phyloP scores from a whole-genome alignment of 345 rosid species.

The Moringa oleifera region DNA sequence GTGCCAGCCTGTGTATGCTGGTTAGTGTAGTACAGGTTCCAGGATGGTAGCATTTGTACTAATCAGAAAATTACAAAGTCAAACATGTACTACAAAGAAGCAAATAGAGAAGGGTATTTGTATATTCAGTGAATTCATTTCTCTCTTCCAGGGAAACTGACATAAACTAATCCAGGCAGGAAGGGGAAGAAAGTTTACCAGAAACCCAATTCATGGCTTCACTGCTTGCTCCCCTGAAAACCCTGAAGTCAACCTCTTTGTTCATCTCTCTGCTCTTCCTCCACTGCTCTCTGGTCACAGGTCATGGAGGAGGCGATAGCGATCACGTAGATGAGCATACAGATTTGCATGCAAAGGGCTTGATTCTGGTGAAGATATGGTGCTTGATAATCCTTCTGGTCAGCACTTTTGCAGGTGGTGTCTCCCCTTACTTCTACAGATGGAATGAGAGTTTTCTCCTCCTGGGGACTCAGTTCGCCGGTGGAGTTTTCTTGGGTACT shows the following conservation, averaged over 20 bases:
- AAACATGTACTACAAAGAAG: conserved; percentile 35
- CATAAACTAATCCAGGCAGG: conserved; percentile 9
- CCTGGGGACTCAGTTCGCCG: conserved; percentile 77
- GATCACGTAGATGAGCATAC: conserved; percentile 6
- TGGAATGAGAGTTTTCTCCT: conserved; percentile 76
- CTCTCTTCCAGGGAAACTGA: neutral
- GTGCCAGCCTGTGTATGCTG: no score
- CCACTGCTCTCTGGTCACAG: conserved; percentile 28
- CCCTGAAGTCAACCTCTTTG: conserved; percentile 41
- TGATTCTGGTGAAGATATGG: conserved; percentile 62
- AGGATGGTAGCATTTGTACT: conserved; percentile 15
- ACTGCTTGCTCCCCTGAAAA: conserved; percentile 11
- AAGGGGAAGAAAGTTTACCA: conserved; percentile 4
- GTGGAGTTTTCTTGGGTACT: conserved; percentile 72
- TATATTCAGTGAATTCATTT: neutral
- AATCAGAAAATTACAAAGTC: conserved; percentile 18
- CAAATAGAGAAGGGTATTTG: neutral
- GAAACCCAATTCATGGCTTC: conserved; percentile 21
- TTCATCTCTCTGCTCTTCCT: conserved; percentile 31
- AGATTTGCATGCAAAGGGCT: conserved; percentile 30
- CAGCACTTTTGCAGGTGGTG: conserved; percentile 56
- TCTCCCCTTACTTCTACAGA: conserved; percentile 66
- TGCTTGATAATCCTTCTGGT: conserved; percentile 69
- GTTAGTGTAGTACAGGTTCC: no score
- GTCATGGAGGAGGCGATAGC: conserved; percentile 37